phyloP scores from a whole-genome alignment of 768 basidiomycete genomes.

The Tylopilus subfusipes region DNA sequence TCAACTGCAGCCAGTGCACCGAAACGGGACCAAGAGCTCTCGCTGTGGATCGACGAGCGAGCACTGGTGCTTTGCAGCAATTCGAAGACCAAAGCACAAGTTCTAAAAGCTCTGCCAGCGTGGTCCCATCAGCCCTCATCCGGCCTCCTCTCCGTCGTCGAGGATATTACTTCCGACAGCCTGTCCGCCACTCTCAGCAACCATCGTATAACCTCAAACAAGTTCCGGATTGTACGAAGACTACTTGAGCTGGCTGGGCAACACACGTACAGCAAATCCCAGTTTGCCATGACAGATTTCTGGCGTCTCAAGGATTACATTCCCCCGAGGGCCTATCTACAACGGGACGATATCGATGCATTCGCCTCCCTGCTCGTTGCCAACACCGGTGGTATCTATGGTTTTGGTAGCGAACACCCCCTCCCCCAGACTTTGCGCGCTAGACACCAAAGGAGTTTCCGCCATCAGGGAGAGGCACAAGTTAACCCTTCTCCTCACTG shows the following conservation, averaged over 20 bases:
- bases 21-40: conserved; percentile 44
- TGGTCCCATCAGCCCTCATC: conserved; percentile 69
- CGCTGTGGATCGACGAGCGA: conserved; percentile 63
- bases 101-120: conserved; percentile 58
- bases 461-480: conserved; percentile 15
- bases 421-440: conserved; percentile 40
- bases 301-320: conserved; percentile 84
- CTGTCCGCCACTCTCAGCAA: conserved; percentile 58
- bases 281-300: conserved; percentile 62
- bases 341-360: conserved; percentile 65
- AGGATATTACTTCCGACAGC: conserved; percentile 44
- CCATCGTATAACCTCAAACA: conserved; percentile 61
- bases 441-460: conserved; percentile 28
- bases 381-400: conserved; percentile 58
- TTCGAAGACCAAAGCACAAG: conserved; percentile 37
- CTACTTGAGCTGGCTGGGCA: conserved; percentile 48
- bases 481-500: conserved; percentile 38
- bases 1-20: conserved; percentile 28
- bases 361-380: conserved; percentile 64
- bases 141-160: conserved; percentile 42
- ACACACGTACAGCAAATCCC: conserved; percentile 36
- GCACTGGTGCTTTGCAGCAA: conserved; percentile 40
- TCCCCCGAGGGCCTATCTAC: conserved; percentile 50
- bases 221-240: conserved; percentile 70
- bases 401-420: conserved; percentile 53